Evolutionary conservation across 1,284 basidiomycete genomes (phyloP).

Genomic region (Meira miltonrushii): DNA sequence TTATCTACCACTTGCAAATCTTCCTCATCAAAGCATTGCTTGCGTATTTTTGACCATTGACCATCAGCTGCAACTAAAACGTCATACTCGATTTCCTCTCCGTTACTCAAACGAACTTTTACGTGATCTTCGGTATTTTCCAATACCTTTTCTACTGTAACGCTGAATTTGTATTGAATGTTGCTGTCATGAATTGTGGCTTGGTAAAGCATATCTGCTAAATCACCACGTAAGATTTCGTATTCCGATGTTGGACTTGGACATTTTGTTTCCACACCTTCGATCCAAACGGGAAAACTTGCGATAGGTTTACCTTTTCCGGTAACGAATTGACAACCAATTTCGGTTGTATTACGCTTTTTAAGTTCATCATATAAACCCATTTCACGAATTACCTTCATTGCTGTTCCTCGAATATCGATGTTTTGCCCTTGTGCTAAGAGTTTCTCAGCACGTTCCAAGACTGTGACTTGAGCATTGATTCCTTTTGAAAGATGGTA

Average conservation of each 20-base stretch:
- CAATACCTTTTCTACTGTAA: slow-evolving; percentile 16
- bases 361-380: slow-evolving; percentile 33
- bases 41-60: slow-evolving; percentile 26
- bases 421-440: slow-evolving; percentile 51
- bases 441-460: slow-evolving; percentile 46
- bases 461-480: slow-evolving; percentile 45
- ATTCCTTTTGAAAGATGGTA: slow-evolving; percentile 35
- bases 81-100: slow-evolving; percentile 21
- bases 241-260: slow-evolving; percentile 20
- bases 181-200: slow-evolving; percentile 11
- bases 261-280: not conserved
- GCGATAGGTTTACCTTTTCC: slow-evolving; percentile 25
- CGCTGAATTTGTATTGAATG: slow-evolving; percentile 23
- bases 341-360: slow-evolving; percentile 42
- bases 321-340: slow-evolving; percentile 41
- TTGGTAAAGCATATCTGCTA: slow-evolving; percentile 23
- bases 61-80: slow-evolving; percentile 33
- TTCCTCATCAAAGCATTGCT: slow-evolving; percentile 19
- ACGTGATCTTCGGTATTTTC: slow-evolving; percentile 12
- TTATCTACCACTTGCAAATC: slow-evolving; percentile 13
- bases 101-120: slow-evolving; percentile 18
- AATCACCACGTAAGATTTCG: slow-evolving; percentile 33
- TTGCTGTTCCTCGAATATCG: slow-evolving; percentile 42
- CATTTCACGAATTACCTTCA: slow-evolving; percentile 48
- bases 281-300: slow-evolving; percentile 26